Conservation (phyloP, 1,139 yeast species). For the Yarrowia galli region DNA sequence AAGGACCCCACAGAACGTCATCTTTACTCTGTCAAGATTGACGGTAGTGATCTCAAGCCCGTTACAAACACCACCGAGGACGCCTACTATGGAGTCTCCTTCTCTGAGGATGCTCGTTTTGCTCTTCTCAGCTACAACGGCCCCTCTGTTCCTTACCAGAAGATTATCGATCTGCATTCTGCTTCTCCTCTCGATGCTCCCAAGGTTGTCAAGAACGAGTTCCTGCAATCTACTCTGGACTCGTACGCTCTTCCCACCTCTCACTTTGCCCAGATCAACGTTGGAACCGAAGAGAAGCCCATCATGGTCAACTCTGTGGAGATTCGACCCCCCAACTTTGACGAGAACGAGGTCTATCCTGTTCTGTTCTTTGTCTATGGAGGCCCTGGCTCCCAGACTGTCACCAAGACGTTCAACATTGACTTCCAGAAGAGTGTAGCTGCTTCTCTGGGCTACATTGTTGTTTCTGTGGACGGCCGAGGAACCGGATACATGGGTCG, state of each 20-base stretch:
- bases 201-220: slow-evolving; percentile 51
- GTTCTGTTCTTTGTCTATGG: slow-evolving; percentile 85
- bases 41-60: slow-evolving; percentile 56
- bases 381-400: slow-evolving; percentile 91
- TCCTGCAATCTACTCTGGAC: slow-evolving; percentile 48
- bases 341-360: slow-evolving; percentile 68
- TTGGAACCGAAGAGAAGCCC: slow-evolving; percentile 53
- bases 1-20: slow-evolving; percentile 65
- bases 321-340: slow-evolving; percentile 74
- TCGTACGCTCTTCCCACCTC: slow-evolving; percentile 64
- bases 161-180: slow-evolving; percentile 56
- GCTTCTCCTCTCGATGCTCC: slow-evolving; percentile 49
- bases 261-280: slow-evolving; percentile 57
- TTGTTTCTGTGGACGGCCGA: slow-evolving; percentile 87
- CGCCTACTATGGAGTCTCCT: slow-evolving; percentile 73
- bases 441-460: slow-evolving; percentile 73
- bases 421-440: slow-evolving; percentile 76
- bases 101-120: slow-evolving; percentile 65
- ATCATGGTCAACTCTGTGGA: slow-evolving; percentile 72
- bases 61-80: slow-evolving; percentile 63
- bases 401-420: slow-evolving; percentile 60
- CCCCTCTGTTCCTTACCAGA: slow-evolving; percentile 72
- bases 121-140: slow-evolving; percentile 64
- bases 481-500: slow-evolving; percentile 95
- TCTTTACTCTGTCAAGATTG: slow-evolving; percentile 57